These are phyloP conservation scores for Pharnaceum exiguum DNA, from an alignment of 148 eudicot genomes.

Conservation along the genomic window DNA sequence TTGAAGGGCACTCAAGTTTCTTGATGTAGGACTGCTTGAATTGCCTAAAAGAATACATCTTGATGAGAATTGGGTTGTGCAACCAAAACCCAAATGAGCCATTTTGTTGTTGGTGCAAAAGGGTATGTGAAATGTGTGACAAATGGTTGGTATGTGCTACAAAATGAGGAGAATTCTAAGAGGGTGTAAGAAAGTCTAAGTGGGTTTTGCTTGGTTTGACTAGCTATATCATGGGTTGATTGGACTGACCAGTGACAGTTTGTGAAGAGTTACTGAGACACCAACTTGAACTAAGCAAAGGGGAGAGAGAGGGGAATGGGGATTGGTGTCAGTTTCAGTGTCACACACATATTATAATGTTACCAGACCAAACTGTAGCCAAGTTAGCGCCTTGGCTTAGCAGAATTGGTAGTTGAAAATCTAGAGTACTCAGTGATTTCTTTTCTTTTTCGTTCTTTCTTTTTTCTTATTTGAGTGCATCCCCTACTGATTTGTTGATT, in stretches of 20 bases:
- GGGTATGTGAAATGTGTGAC: too few relatives aligned
- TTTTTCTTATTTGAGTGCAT: too few relatives aligned
- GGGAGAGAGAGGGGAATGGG: neutral
- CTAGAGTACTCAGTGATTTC: too few relatives aligned
- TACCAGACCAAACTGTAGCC: too few relatives aligned
- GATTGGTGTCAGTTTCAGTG: slow-evolving; percentile 8
- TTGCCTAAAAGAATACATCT: slow-evolving; percentile 12
- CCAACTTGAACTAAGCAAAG: neutral
- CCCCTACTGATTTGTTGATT: too few relatives aligned
- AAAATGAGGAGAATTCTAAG: too few relatives aligned
- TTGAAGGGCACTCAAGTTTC: slow-evolving; percentile 13
- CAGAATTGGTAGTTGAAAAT: too few relatives aligned
- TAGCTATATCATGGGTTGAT: neutral
- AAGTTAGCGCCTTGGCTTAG: slow-evolving; percentile 4
- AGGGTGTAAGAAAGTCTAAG: too few relatives aligned
- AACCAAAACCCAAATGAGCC: slow-evolving; percentile 21
- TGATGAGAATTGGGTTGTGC: slow-evolving; percentile 21
- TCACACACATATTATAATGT: slow-evolving; percentile 11
- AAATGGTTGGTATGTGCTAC: too few relatives aligned
- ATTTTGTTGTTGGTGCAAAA: slow-evolving; percentile 5
- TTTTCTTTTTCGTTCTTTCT: too few relatives aligned
- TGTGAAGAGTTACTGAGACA: neutral
- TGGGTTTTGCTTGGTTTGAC: too few relatives aligned
- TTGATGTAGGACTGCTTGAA: slow-evolving; percentile 16
- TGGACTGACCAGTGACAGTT: neutral